Conservation (phyloP, 805 yeast species). For the Barnettozyma salicaria region DNA sequence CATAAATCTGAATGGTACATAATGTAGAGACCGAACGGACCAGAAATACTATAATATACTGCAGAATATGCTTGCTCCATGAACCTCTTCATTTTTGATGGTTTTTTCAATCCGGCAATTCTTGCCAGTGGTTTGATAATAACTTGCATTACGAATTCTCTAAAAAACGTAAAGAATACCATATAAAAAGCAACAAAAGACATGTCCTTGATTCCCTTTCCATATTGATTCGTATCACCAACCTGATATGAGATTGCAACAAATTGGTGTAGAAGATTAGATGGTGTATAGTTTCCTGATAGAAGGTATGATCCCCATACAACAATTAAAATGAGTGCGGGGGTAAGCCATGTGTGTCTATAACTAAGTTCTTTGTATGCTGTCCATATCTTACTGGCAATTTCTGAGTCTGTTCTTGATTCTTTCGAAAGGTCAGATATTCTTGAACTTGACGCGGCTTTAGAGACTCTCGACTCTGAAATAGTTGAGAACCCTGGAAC, state of each 20-base stretch:
- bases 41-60: constrained; percentile 71
- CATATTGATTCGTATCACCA: constrained; percentile 63
- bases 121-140: constrained; percentile 68
- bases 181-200: constrained; percentile 74
- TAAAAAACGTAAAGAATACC: constrained; percentile 79
- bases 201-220: constrained; percentile 82
- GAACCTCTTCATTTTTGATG: constrained; percentile 64
- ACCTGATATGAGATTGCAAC: constrained; percentile 60
- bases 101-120: constrained; percentile 40
- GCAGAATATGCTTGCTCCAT: constrained; percentile 90
- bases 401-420: constrained; percentile 43
- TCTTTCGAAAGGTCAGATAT: constrained; percentile 28
- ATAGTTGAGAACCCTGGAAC: constrained; percentile 66
- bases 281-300: constrained; percentile 50
- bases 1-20: constrained; percentile 82
- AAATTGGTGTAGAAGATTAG: constrained; percentile 60
- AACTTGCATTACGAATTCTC: constrained; percentile 88
- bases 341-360: constrained; percentile 66
- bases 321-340: constrained; percentile 42
- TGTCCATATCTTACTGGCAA: constrained; percentile 48
- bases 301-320: constrained; percentile 42
- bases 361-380: constrained; percentile 53
- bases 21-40: constrained; percentile 84
- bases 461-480: constrained; percentile 40
- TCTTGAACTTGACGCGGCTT: constrained; percentile 34